Conservation (phyloP, 176 grass and related monocot species). For the Rhynchospora pubera region DNA sequence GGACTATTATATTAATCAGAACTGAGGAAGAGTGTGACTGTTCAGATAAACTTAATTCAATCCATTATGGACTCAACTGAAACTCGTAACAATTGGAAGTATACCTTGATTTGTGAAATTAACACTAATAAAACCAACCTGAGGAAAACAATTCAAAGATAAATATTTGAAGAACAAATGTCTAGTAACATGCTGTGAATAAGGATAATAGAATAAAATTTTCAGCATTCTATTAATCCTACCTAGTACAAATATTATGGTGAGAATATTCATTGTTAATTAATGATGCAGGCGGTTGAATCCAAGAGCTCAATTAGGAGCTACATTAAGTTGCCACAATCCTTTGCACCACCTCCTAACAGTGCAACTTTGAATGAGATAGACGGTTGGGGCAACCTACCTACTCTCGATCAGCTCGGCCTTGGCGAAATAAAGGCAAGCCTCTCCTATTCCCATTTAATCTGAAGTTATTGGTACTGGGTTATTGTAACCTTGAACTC, state of each 20-base stretch:
- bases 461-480: background rate
- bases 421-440: conserved; percentile 47
- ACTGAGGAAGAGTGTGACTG: background rate
- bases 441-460: background rate
- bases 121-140: background rate
- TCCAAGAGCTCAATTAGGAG: conserved; percentile 54
- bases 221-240: background rate
- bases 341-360: conserved; percentile 40
- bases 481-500: background rate
- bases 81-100: background rate
- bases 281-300: conserved; percentile 54
- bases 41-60: background rate
- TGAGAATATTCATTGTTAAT: background rate
- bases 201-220: background rate
- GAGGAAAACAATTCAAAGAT: background rate
- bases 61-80: background rate
- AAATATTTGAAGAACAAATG: background rate
- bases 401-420: conserved; percentile 44
- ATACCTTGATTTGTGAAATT: background rate
- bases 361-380: conserved; percentile 31
- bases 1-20: background rate
- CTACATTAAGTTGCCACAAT: conserved; percentile 53
- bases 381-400: conserved; percentile 54
- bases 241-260: background rate
- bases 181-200: background rate